A percentile compares a stretch with the other conserved stretches of the same genome.
phyloP scores from a whole-genome alignment of 139 green algal genomes.

The Chlamydomonas sphaeroides region DNA sequence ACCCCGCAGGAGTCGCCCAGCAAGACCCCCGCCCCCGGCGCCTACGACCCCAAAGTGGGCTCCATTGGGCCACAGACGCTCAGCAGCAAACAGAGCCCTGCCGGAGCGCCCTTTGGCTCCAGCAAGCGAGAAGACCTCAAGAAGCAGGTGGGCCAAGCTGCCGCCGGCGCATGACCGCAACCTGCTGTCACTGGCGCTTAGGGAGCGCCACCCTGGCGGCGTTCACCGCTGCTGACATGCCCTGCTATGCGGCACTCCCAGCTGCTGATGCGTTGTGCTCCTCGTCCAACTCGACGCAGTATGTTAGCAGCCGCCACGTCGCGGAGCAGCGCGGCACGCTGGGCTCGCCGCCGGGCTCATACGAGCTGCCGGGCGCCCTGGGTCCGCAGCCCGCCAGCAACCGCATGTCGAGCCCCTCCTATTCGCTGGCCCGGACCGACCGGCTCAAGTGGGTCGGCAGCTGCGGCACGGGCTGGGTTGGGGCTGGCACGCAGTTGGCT shows the following conservation, averaged over 20 bases:
- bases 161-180: too few species aligned
- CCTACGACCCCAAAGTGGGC: neutral
- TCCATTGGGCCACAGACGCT: neutral
- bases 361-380: slow-evolving; percentile 12
- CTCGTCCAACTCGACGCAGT: too few species aligned
- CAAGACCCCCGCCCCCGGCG: neutral
- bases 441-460: slow-evolving; percentile 42
- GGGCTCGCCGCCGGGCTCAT: slow-evolving; percentile 30
- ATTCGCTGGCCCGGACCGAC: slow-evolving; percentile 31
- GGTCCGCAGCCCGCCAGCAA: slow-evolving; percentile 24
- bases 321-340: slow-evolving; percentile 20
- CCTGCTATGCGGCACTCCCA: too few species aligned
- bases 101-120: slow-evolving; percentile 8
- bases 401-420: slow-evolving; percentile 29
- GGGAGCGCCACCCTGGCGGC: too few species aligned
- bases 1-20: neutral
- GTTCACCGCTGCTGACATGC: too few species aligned
- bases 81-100: neutral
- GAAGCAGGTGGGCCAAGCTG: too few species aligned
- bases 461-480: neutral
- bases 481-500: neutral
- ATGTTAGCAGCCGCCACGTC: too few species aligned
- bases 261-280: too few species aligned
- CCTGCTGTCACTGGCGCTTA: too few species aligned
- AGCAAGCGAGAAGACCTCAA: neutral